Evolutionary conservation across 768 basidiomycete genomes (phyloP).

Genomic region (Basidioascus undulatus): DNA sequence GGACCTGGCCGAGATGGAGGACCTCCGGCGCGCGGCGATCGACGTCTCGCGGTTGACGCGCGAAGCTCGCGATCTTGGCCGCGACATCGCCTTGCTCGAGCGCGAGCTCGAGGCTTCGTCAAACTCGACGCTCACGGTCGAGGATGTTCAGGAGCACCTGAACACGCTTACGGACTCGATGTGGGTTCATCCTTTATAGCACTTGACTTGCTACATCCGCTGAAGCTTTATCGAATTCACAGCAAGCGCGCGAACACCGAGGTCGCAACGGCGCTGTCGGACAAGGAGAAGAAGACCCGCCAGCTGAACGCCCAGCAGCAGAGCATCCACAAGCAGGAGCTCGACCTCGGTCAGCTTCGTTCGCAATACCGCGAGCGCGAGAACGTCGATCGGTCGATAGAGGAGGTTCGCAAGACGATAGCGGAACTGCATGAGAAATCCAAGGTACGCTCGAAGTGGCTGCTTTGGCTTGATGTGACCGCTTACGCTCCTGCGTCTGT

Average conservation of each 20-base stretch:
- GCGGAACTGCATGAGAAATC: conserved; percentile 49
- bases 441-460: conserved; percentile 17
- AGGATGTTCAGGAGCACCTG: conserved; percentile 62
- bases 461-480: background rate
- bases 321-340: conserved; percentile 5
- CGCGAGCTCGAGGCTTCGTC: conserved; percentile 36
- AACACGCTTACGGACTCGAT: conserved; percentile 35
- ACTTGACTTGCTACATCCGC: background rate
- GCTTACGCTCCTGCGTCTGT: no score
- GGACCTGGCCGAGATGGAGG: conserved; percentile 34
- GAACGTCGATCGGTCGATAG: conserved; percentile 12
- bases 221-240: background rate
- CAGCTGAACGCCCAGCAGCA: conserved; percentile 6
- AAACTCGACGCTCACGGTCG: conserved; percentile 60
- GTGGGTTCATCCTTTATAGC: conserved; percentile 24
- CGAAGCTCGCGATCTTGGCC: conserved; percentile 24
- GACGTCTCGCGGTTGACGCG: conserved; percentile 32
- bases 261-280: conserved; percentile 13
- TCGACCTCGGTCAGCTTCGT: conserved; percentile 6
- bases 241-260: conserved; percentile 21
- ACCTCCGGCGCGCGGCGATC: conserved; percentile 35
- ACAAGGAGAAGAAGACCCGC: conserved; percentile 25
- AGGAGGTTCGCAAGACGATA: conserved; percentile 24
- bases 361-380: conserved; percentile 10
- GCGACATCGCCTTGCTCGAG: conserved; percentile 42